phyloP scores from a whole-genome alignment of 2,329 filamentous ascomycete genomes.

The Magnaporthiopsis poae region DNA sequence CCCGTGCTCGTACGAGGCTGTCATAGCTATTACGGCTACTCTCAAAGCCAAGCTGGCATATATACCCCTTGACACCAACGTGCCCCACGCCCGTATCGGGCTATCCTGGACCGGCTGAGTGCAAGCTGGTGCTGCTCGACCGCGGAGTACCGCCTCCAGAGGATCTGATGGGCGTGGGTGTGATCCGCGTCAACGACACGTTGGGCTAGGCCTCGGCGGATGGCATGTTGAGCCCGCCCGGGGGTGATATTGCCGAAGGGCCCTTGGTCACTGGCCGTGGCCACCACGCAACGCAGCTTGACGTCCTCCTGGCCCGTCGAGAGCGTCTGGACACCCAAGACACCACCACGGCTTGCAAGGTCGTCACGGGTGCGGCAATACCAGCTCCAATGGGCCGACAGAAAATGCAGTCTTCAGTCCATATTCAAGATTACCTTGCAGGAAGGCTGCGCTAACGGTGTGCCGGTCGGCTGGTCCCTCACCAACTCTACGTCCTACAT shows the following conservation, averaged over 20 bases:
- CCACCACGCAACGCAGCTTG: neutral
- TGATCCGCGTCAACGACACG: too few relatives aligned
- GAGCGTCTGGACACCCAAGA: too few relatives aligned
- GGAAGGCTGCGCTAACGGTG: too few relatives aligned
- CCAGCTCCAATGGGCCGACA: too few relatives aligned
- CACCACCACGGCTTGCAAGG: too few relatives aligned
- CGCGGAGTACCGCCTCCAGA: neutral
- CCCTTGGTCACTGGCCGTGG: neutral
- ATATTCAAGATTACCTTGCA: too few relatives aligned
- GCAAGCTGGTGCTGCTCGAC: neutral
- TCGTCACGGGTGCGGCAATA: too few relatives aligned
- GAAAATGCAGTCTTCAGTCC: too few relatives aligned
- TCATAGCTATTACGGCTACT: neutral
- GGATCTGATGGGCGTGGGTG: too few relatives aligned
- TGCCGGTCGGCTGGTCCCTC: too few relatives aligned
- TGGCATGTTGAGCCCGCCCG: neutral
- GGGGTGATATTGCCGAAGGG: neutral
- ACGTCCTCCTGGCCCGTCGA: too few relatives aligned
- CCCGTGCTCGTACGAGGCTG: constrained; percentile 3
- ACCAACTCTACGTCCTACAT: too few relatives aligned
- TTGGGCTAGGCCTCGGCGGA: neutral
- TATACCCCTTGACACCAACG: neutral
- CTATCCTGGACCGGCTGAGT: neutral
- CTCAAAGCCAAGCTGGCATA: neutral
- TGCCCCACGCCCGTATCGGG: neutral